Conservation (phyloP, 2,329 filamentous ascomycete species). For the Chaetoscypha palmicola region DNA sequence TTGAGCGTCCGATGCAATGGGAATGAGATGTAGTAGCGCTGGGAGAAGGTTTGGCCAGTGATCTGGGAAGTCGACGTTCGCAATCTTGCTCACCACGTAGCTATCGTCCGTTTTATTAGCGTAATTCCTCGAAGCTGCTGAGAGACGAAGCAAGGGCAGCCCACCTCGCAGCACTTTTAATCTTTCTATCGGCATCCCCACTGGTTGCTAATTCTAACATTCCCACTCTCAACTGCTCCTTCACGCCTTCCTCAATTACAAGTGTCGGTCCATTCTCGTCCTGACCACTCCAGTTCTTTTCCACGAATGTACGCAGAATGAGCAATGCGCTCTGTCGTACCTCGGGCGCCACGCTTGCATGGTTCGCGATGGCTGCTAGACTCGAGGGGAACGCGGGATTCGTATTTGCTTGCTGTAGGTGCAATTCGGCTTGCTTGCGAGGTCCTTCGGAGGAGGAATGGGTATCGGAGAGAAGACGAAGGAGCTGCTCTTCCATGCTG, state of each 20-base stretch:
- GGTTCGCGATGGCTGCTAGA: slow-evolving; percentile 72
- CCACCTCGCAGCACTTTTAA: slow-evolving; percentile 82
- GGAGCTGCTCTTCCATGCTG: slow-evolving; percentile 86
- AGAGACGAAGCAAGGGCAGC: slow-evolving; percentile 26
- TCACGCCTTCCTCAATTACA: slow-evolving; percentile 65
- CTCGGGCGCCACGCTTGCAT: slow-evolving; percentile 63
- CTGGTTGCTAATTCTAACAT: slow-evolving; percentile 70
- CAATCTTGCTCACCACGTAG: slow-evolving; percentile 84
- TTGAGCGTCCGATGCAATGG: slow-evolving; percentile 67
- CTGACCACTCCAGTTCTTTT: slow-evolving; percentile 73
- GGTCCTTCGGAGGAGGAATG: slow-evolving; percentile 69
- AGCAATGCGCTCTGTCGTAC: slow-evolving; percentile 80
- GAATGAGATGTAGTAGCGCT: slow-evolving; percentile 69
- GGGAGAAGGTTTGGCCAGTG: slow-evolving; percentile 89
- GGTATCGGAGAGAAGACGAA: slow-evolving; percentile 79
- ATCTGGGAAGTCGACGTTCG: slow-evolving; percentile 85
- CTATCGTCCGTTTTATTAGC: slow-evolving; percentile 32
- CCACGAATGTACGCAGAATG: slow-evolving; percentile 74
- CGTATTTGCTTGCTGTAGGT: slow-evolving; percentile 35
- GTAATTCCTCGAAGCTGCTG: neutral
- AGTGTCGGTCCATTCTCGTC: slow-evolving; percentile 57
- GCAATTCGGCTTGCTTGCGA: slow-evolving; percentile 74
- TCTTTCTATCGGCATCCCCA: slow-evolving; percentile 69
- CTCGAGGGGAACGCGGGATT: slow-evolving; percentile 69
- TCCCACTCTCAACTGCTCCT: slow-evolving; percentile 63